Evolutionary conservation across 192 early-diverging fungal species (phyloP), one percentile per base, ranked within the genome.

Genomic region (Spinellus fusiger): DNA sequence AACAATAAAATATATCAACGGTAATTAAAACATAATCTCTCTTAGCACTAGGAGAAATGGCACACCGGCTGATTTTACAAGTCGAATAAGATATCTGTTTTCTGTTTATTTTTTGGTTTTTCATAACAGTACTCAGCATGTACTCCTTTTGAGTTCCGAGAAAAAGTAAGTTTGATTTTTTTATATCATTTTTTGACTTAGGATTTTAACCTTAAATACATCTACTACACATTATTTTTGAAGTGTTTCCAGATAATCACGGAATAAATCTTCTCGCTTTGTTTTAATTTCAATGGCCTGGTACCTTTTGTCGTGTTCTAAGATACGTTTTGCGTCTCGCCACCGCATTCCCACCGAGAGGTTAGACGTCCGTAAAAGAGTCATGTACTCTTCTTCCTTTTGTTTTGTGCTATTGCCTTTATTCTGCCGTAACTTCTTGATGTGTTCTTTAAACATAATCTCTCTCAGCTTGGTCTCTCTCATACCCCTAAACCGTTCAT

Each of bases 211-310:
- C n/a, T n/a, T n/a, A n/a, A n/a, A n/a, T n/a, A n/a, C n/a, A n/a
- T n/a, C n/a, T n/a, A n/a, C n/a, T n/a, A n/a, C n/a, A n/a, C n/a
- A n/a, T n/a, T n/a, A 25, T 22, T 50, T 50, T 50, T 7, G 9
- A 5, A 62, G 49, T 47, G 18, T 35, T 23, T 69, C 73, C 29
- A 81, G 63, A 57, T 84, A 90, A 40, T 87, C 80, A 33, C 84
- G 66, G 58, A 92, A 92, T 46, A 86, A 52, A 32, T 82, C 82
- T 68, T 92, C 89, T 12, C 89, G 72, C 40, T 84, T 70, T 12
- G 56, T 73, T n/a, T 82, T 83, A 27, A 77, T 80, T 16, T 76
- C 77, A 23, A 92, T 69, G 4, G 82, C 88, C 20, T 77, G 70
- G 60, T 86, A 90, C 10, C 87, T 71, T 33, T 70, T 61, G 57